Percentiles rank a stretch among this genome's conserved stretches.
Conservation (phyloP, 2,329 filamentous ascomycete species). For the Trichoderma atroviride region DNA sequence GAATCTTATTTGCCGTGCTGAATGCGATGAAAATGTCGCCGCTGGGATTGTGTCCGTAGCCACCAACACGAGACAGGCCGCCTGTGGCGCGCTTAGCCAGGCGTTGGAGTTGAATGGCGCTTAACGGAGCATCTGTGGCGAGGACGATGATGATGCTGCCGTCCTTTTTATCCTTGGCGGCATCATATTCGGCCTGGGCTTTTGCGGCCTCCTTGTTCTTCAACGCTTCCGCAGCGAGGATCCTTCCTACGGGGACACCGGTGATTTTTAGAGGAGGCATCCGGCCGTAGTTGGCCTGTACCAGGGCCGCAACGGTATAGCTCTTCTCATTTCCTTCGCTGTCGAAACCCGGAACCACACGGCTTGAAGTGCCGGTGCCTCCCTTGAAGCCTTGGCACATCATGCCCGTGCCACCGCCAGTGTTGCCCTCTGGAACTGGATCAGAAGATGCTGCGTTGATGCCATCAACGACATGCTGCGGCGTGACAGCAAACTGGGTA, state of each 20-base stretch:
- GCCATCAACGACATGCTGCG: constrained; percentile 55
- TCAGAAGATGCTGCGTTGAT: constrained; percentile 53
- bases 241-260: constrained; percentile 59
- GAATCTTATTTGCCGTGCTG: constrained; percentile 56
- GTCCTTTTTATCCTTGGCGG: constrained; percentile 54
- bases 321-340: constrained; percentile 35
- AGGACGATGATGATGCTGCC: constrained; percentile 63
- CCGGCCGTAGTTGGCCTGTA: constrained; percentile 64
- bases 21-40: constrained; percentile 67
- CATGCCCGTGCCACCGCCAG: constrained; percentile 67
- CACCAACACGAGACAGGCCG: constrained; percentile 59
- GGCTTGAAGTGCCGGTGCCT: constrained; percentile 60
- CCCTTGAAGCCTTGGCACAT: constrained; percentile 64
- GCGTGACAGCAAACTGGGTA: constrained; percentile 52
- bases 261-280: constrained; percentile 56
- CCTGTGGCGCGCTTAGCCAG: constrained; percentile 60
- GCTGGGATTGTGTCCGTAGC: constrained; percentile 59
- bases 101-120: constrained; percentile 57
- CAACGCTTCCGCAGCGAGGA: constrained; percentile 41
- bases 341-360: constrained; percentile 45
- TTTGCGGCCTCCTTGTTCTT: constrained; percentile 3
- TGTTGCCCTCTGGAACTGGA: constrained; percentile 59
- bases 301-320: constrained; percentile 60
- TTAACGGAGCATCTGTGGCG: constrained; percentile 61
- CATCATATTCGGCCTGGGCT: constrained; percentile 44